Evolutionary conservation across 2,329 filamentous ascomycete species (phyloP), one percentile per base, ranked within the genome.

Genomic region (Claviceps sp.): DNA sequence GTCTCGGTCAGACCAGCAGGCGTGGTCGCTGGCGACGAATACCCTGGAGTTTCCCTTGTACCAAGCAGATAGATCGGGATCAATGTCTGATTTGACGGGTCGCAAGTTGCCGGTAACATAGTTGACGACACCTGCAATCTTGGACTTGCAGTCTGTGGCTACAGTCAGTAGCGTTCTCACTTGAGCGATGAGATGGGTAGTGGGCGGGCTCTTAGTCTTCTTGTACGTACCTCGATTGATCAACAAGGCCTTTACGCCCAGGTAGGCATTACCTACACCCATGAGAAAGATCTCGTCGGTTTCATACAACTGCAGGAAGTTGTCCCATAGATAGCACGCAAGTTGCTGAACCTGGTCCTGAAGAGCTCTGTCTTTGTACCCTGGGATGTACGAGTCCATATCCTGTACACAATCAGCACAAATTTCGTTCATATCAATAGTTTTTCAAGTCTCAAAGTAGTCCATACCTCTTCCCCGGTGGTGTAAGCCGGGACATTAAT

Each of bases 241-340:
- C 5, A 97, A 73, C 5, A 97, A 78, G 52, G 90, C 79, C 53
- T 93, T 84, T 47, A 96, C 79, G 1, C 88, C 89, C 3, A 86
- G 73, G 62, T 93, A 95, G 1, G 93, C 87, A 60, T 88, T 84
- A n/a, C 93, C 93, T 1, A 95, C 81, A 0, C 93, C 91, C 63
- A 98, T 75, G 22, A 98, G 73, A 63, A 95, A 86, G 16, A 97
- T 79, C 50, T 91, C 81, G 5, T 84, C 81, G 0, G 78, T 74
- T 2, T 84, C 70, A 49, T 83, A 82, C 37, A 86, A 75, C 72
- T 95, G 87, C 20, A 98, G 81, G 62, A 96, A 96, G 63, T 98
- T 98, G 60, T 96, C 90, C 93, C 93, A 98, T 14, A 98, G 72
- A 62, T 95, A 97, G 55, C 78, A 82, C 4, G 91, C 81, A 11